Base-by-base conservation (phyloP, 768 basidiomycete species). In the Tephrocybe sp. region DNA sequence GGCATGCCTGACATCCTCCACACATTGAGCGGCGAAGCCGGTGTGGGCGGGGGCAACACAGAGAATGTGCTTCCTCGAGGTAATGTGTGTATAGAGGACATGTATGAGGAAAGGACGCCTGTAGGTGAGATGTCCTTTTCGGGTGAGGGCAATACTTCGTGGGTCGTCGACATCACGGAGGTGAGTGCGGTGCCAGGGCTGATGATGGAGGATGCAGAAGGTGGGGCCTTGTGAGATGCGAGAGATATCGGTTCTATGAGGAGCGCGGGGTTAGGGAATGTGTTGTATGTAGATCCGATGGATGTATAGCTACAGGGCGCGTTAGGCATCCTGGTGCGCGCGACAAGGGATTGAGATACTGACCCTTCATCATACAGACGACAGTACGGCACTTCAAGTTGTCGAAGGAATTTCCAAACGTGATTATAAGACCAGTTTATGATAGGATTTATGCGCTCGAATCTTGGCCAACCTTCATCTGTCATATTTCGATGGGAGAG, bases 261-360 rank as follows among this genome's bases (percentile, higher is more conserved):
- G n/a, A 98, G 80, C 1, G 90, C 85, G 2, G 96, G 95, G 61
- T 98, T 98, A 0, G 85, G 93, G 64, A 86, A 87, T 0, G 97
- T 98, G 70, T 98, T 97, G 69, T 83, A 91, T 7, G 89, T 93
- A 10, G 95, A 97, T 14, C 97, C 96, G 16, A 99, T 82, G 4
- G 96, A 98, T 2, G 97, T 99, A 68, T 96, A 99, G n/a, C 94
- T 96, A 39, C 34, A 4, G 26, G 17, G n/a, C 1, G 43, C 43
- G 39, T 53, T 17, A 41, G 40, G 34, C 34, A 52, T 47, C 26
- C 26, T 19, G 36, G 3, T 44, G 3, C 34, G 12, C 22, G 43
- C 17, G 23, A 19, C 30, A 42, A 23, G 39, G 10, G 19, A 48
- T 52, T 40, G 49, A 33, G 35, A 59, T 10, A 66, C 85, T 49